Evolutionary conservation across 202 grass and related monocot species (phyloP).

Genomic region (Saccharum hybrid): DNA sequence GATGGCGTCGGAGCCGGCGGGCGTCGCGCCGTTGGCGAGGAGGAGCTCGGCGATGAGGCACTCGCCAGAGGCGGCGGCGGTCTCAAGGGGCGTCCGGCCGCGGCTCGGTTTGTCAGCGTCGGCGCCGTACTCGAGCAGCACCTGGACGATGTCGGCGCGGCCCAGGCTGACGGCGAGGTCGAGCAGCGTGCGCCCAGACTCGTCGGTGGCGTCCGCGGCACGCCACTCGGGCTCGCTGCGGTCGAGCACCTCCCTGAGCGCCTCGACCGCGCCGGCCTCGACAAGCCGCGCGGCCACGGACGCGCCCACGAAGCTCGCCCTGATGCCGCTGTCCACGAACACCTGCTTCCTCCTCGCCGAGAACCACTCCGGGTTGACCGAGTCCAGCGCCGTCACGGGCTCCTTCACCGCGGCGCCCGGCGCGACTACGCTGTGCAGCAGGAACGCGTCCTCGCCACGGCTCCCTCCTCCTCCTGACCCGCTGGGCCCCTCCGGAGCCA

Average conservation of each 20-base stretch:
- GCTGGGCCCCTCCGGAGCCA: constrained; percentile 18
- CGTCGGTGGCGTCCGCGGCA: constrained; percentile 48
- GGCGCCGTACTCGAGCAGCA: constrained; percentile 74
- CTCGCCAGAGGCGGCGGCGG: constrained; percentile 53
- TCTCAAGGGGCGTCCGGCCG: constrained; percentile 40
- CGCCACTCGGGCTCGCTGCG: constrained; percentile 68
- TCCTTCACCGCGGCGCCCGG: constrained; percentile 58
- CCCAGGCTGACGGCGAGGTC: constrained; percentile 26
- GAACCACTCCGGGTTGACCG: constrained; percentile 71
- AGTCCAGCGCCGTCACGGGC: constrained; percentile 49
- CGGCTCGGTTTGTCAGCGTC: constrained; percentile 46
- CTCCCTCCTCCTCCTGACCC: constrained; percentile 8
- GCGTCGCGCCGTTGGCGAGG: constrained; percentile 56
- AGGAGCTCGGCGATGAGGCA: constrained; percentile 70
- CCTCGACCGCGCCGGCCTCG: constrained; percentile 53
- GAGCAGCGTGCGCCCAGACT: constrained; percentile 46
- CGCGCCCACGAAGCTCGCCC: constrained; percentile 63
- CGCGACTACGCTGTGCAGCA: constrained; percentile 77
- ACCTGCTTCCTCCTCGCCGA: constrained; percentile 72
- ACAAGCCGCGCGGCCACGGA: constrained; percentile 50
- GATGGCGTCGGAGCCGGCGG: constrained; percentile 55
- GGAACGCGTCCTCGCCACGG: constrained; percentile 61
- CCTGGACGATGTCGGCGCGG: constrained; percentile 72
- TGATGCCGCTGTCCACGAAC: constrained; percentile 68
- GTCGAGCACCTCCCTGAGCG: constrained; percentile 64